Percentiles rank a stretch among this genome's conserved stretches.
These are phyloP conservation scores for Phytophthora meadii DNA, from an alignment of 352 stramenopile genomes.

Conservation along the genomic window DNA sequence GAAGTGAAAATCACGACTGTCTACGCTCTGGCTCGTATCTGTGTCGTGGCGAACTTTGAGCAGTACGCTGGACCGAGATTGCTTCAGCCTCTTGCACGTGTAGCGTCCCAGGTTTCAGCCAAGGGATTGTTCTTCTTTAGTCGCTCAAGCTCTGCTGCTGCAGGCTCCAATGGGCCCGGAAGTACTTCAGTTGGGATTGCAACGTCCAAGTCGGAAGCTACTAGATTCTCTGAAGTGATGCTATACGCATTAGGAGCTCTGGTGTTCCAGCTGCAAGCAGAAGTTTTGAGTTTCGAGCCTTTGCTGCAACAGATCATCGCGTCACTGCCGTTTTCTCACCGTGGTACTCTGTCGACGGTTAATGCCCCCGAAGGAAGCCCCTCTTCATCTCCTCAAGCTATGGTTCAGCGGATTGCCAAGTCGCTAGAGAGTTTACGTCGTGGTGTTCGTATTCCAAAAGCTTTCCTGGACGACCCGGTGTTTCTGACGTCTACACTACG, in stretches of 20 bases:
- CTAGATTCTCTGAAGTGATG: constrained; percentile 76
- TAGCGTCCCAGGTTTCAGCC: constrained; percentile 76
- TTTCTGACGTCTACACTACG: constrained; percentile 57
- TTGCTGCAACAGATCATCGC: constrained; percentile 71
- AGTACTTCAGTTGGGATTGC: constrained; percentile 44
- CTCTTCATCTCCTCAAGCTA: constrained; percentile 44
- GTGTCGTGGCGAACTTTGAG: constrained; percentile 77
- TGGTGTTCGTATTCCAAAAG: constrained; percentile 50
- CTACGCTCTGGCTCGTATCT: constrained; percentile 72
- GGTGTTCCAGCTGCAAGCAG: constrained; percentile 77
- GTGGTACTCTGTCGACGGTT: constrained; percentile 26
- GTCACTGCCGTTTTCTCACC: constrained; percentile 56
- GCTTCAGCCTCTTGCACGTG: constrained; percentile 71
- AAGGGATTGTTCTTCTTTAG: constrained; percentile 74
- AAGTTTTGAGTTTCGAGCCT: constrained; percentile 78
- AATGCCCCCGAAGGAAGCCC: constrained; percentile 21
- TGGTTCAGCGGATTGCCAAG: constrained; percentile 60
- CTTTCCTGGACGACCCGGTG: constrained; percentile 57
- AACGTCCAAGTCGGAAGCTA: constrained; percentile 70
- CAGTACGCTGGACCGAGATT: constrained; percentile 80
- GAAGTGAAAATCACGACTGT: constrained; percentile 81
- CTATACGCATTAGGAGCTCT: constrained; percentile 79
- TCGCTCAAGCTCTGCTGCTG: constrained; percentile 39
- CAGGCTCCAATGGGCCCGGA: constrained; percentile 14
- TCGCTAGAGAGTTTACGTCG: constrained; percentile 61